phyloP scores from a whole-genome alignment of 2,329 filamentous ascomycete genomes.

The Zelopaecilomyces penicillatus region DNA sequence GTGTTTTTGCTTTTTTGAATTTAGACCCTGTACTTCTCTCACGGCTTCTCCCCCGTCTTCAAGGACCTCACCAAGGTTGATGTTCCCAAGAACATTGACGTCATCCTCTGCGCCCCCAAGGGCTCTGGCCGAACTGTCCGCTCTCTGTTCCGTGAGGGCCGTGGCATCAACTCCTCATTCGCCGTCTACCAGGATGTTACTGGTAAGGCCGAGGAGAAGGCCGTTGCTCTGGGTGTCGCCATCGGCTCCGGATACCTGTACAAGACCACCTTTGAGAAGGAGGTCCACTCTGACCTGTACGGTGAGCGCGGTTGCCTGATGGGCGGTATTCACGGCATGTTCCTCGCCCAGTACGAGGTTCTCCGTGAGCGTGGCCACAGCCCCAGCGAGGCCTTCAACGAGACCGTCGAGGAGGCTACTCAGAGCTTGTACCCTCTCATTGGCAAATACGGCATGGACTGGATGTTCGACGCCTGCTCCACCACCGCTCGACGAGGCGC shows the following conservation, averaged over 20 bases:
- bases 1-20: slow-evolving; percentile 1
- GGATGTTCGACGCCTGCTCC: slow-evolving; percentile 99
- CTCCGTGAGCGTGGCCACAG: slow-evolving; percentile 97
- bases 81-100: slow-evolving; percentile 88
- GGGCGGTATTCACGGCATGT: slow-evolving; percentile 99
- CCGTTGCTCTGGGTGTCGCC: slow-evolving; percentile 90
- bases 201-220: slow-evolving; percentile 97
- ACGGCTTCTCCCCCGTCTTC: slow-evolving; percentile 99
- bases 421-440: slow-evolving; percentile 98
- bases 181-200: slow-evolving; percentile 98
- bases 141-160: slow-evolving; percentile 97
- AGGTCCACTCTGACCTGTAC: slow-evolving; percentile 99
- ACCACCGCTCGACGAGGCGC: slow-evolving; percentile 96
- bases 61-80: slow-evolving; percentile 99
- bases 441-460: slow-evolving; percentile 97
- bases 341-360: slow-evolving; percentile 99
- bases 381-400: slow-evolving; percentile 98
- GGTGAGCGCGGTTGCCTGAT: slow-evolving; percentile 99
- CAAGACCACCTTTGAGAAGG: slow-evolving; percentile 99
- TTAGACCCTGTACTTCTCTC: slow-evolving; percentile 98
- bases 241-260: slow-evolving; percentile 98
- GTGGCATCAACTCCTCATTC: slow-evolving; percentile 98
- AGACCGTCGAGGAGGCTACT: slow-evolving; percentile 99
- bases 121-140: slow-evolving; percentile 97
- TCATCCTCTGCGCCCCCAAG: slow-evolving; percentile 99